Evolutionary conservation across 768 basidiomycete genomes (phyloP).

Genomic region (Cystofilobasidium capitatum): DNA sequence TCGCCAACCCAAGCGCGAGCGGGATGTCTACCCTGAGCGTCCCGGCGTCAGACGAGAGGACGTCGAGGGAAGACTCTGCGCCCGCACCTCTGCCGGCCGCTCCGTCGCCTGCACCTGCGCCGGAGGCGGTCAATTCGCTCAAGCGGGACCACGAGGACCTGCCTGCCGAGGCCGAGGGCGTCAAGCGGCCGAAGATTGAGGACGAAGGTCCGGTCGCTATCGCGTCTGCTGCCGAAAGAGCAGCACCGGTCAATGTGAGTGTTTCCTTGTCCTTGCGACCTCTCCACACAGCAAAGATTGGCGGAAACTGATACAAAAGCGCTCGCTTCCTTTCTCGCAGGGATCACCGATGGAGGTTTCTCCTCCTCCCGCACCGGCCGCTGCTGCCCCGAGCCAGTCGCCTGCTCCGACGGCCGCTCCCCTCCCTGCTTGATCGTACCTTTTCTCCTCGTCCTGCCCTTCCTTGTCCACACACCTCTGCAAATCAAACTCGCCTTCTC

Average conservation of each 20-base stretch:
- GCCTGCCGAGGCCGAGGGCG: background rate
- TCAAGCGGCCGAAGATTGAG: conserved; percentile 5
- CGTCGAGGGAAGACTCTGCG: background rate
- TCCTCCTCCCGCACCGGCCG: background rate
- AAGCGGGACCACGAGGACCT: background rate
- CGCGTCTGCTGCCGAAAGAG: background rate
- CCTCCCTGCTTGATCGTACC: background rate
- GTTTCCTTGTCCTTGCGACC: background rate
- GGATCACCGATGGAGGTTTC: background rate
- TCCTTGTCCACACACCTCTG: too few species aligned
- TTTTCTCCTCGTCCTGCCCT: too few species aligned
- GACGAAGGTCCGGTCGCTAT: background rate
- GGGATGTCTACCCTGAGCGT: background rate
- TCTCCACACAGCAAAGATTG: too few species aligned
- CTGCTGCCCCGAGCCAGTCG: background rate
- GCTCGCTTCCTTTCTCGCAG: background rate
- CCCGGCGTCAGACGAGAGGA: background rate
- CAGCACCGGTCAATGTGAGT: background rate
- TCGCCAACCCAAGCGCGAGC: background rate
- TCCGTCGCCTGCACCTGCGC: background rate
- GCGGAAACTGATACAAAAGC: background rate
- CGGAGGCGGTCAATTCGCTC: background rate
- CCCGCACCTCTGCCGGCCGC: background rate
- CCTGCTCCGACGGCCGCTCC: background rate
- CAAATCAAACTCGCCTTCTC: too few species aligned